Evolutionary conservation across 2,329 filamentous ascomycete species (phyloP), one percentile per base, ranked within the genome.

Genomic region (Dactylellina cionopaga): DNA sequence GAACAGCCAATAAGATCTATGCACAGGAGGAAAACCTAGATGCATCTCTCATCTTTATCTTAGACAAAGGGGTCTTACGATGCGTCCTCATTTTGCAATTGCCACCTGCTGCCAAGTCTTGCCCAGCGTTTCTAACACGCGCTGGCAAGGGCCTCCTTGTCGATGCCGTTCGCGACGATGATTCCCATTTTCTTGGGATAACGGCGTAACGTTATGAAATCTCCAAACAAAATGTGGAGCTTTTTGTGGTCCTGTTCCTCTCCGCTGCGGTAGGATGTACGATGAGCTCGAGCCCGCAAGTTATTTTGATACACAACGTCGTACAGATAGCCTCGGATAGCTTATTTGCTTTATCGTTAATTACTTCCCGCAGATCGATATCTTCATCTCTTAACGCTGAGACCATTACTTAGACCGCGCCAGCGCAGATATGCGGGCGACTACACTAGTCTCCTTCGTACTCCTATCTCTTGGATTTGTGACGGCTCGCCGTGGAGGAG

Each of bases 121-220:
- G 3, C 27, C 33, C 41, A 46, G 27, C 13, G 33, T 13, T n/a
- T 60, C 29, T 35, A 13, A 39, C 24, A 35, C 46, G 15, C 33
- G 52, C 39, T 19, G 46, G 27, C 46, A 52, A 44, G 58, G 58
- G 46, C 22, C 35, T 17, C 47, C 58, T 49, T 47, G 37, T 58
- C 25, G 54, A 37, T 47, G 19, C n/a, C 10, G 19, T 15, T 24
- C 9, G 24, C 19, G 29, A 35, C n/a, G 2, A 25, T 43, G n/a
- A 15, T 25, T 19, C 37, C 54, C 44, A 29, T 43, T 60, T 62
- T 33, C 44, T 19, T 52, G 15, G 15, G 13, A 31, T 3, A 51
- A 51, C 24, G 22, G 58, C 15, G 22, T 52, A 52, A 63, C 58
- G 58, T 63, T 63, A 63, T 52, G 25, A 6, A 43, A 25, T 13